These are phyloP conservation scores for Metschnikowia kunwiensis DNA, from an alignment of 805 yeast species.

Conservation along the genomic window DNA sequence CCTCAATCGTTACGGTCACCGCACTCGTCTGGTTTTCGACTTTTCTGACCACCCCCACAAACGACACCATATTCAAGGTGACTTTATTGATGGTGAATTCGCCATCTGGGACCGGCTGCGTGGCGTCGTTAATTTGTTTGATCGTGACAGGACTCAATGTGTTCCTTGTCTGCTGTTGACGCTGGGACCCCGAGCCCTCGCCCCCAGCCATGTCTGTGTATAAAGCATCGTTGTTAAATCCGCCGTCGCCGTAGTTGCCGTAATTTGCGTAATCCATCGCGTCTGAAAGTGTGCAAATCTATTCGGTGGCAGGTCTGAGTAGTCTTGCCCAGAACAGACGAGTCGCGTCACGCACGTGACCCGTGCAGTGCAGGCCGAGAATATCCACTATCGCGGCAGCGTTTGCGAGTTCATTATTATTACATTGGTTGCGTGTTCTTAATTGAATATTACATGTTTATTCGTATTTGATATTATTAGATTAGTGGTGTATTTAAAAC, in stretches of 20 bases:
- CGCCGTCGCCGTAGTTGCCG: constrained; percentile 20
- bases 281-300: neutral
- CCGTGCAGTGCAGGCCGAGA: neutral
- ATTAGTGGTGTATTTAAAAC: too few species aligned
- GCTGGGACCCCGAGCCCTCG: constrained; percentile 14
- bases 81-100: constrained; percentile 59
- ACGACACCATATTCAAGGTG: constrained; percentile 57
- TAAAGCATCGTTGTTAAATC: constrained; percentile 16
- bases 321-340: too few species aligned
- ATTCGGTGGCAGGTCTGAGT: too few species aligned
- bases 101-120: constrained; percentile 63
- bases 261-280: constrained; percentile 16
- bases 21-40: constrained; percentile 57
- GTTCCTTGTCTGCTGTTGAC: constrained; percentile 16
- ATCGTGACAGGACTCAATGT: constrained; percentile 62
- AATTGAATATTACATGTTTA: neutral
- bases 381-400: neutral
- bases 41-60: constrained; percentile 70
- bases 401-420: neutral
- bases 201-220: constrained; percentile 10
- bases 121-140: constrained; percentile 63
- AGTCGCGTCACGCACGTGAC: constrained; percentile 16
- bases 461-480: too few species aligned
- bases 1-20: constrained; percentile 61
- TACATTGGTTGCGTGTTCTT: neutral